A percentile compares a stretch with the other conserved stretches of the same genome.
Conservation (phyloP, 495 filamentous ascomycete genomes). For the Delitschia confertaspora region DNA sequence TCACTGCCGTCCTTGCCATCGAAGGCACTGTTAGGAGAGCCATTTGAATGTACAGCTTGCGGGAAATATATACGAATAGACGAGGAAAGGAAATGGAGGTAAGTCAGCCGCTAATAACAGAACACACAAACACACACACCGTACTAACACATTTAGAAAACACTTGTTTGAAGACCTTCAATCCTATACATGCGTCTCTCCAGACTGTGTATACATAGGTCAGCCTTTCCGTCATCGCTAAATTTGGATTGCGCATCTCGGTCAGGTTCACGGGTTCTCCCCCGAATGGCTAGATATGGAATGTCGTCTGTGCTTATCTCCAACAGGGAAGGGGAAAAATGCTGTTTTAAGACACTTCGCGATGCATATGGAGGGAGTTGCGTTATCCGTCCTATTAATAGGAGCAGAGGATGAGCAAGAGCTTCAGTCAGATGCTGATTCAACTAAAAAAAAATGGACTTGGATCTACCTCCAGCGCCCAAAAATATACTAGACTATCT, state of each 20-base stretch:
- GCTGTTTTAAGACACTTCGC: slow-evolving; percentile 6
- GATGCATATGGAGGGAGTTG: slow-evolving; percentile 17
- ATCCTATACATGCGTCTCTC: slow-evolving; percentile 10
- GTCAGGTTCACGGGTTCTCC: slow-evolving; percentile 1
- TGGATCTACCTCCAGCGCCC: no score
- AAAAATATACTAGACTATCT: no score
- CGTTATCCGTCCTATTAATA: slow-evolving; percentile 11
- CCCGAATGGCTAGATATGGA: slow-evolving; percentile 2
- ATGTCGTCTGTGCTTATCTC: slow-evolving; percentile 8
- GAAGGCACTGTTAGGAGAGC: slow-evolving; percentile 5
- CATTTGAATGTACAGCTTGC: slow-evolving; percentile 15
- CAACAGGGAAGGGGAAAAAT: slow-evolving; percentile 2
- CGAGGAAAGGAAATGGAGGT: slow-evolving; percentile 15
- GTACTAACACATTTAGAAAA: slow-evolving; percentile 5
- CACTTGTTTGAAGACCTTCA: slow-evolving; percentile 13
- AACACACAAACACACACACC: no score
- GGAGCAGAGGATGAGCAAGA: no score
- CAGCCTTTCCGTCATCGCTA: slow-evolving; percentile 2
- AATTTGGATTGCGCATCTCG: slow-evolving; percentile 8
- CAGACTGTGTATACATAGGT: slow-evolving; percentile 3
- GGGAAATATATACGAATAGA: slow-evolving; percentile 1
- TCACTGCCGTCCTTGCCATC: slow-evolving; percentile 6
- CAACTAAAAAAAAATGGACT: no score
- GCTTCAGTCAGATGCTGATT: slow-evolving; percentile 6
- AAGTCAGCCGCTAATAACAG: neutral